Conservation (phyloP, 2,329 filamentous ascomycete genomes). For the Penicillium capsulatum region DNA sequence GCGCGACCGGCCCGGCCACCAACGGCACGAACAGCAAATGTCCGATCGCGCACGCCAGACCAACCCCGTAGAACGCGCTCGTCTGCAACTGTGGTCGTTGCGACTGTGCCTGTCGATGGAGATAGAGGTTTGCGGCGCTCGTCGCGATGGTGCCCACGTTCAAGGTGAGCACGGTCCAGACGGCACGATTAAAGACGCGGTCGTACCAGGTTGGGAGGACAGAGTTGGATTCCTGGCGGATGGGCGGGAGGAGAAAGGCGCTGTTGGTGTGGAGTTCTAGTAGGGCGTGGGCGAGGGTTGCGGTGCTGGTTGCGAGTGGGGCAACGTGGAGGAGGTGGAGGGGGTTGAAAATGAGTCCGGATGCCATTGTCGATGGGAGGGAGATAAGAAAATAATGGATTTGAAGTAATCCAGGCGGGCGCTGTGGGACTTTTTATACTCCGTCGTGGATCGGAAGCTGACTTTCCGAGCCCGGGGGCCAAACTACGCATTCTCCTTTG, state of each 20-base stretch:
- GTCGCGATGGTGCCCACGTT: constrained; percentile 15
- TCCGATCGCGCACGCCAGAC: constrained; percentile 10
- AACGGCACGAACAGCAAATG: constrained; percentile 17
- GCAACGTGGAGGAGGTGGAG: constrained; percentile 11
- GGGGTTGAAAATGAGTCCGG: constrained; percentile 17
- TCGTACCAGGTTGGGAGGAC: constrained; percentile 10
- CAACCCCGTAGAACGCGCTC: constrained; percentile 15
- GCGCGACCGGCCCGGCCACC: constrained; percentile 11
- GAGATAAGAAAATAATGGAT: too few relatives aligned
- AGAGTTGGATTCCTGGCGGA: constrained; percentile 5
- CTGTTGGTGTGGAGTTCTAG: constrained; percentile 11
- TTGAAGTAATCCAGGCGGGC: too few relatives aligned
- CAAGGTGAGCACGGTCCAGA: constrained; percentile 10
- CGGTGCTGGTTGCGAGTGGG: constrained; percentile 19
- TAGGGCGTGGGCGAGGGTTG: constrained; percentile 12
- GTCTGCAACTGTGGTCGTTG: constrained; percentile 5
- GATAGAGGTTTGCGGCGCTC: constrained; percentile 7
- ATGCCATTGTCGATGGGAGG: constrained; percentile 17
- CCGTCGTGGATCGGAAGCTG: too few relatives aligned
- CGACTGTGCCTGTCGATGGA: background rate
- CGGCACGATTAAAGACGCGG: constrained; percentile 10
- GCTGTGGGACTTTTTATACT: too few relatives aligned
- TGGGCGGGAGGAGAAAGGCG: constrained; percentile 9
- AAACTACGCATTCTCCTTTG: background rate
- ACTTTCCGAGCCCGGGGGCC: too few relatives aligned